A percentile compares a stretch with the other conserved stretches of the same genome.
phyloP scores from a whole-genome alignment of 768 basidiomycete genomes.

The Paxillus ammoniavirescens region DNA sequence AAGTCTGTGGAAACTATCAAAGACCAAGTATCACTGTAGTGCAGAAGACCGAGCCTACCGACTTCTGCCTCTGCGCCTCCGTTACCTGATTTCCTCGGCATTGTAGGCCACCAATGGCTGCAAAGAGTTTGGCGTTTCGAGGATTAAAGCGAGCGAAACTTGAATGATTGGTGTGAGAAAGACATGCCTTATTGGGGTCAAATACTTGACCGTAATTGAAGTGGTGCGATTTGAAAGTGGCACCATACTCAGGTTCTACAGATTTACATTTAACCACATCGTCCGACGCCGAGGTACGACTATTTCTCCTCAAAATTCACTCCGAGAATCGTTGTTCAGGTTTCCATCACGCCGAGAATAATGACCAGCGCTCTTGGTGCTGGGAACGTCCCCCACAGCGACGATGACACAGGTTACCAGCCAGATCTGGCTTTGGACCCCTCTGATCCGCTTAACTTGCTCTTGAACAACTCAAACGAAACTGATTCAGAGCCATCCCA shows the following conservation, averaged over 20 bases:
- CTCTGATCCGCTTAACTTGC: slow-evolving; percentile 57
- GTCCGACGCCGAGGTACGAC: not conserved
- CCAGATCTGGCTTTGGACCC: slow-evolving; percentile 51
- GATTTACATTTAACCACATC: not conserved
- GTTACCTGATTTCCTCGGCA: slow-evolving; percentile 16
- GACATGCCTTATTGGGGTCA: slow-evolving; percentile 14
- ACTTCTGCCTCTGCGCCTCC: slow-evolving; percentile 5
- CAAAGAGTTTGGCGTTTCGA: not conserved
- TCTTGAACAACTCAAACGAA: slow-evolving; percentile 46
- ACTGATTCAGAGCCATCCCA: slow-evolving; percentile 29
- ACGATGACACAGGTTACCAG: not conserved
- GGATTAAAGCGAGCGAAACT: not conserved
- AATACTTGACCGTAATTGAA: slow-evolving; percentile 10
- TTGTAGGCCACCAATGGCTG: not conserved
- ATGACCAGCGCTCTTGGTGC: slow-evolving; percentile 16
- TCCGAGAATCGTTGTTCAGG: not conserved
- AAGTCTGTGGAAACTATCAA: slow-evolving; percentile 47
- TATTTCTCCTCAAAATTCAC: not conserved
- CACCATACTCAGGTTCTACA: slow-evolving; percentile 12
- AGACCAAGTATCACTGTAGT: not conserved
- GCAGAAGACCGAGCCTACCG: slow-evolving; percentile 14
- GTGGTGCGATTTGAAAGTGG: slow-evolving; percentile 27
- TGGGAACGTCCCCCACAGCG: slow-evolving; percentile 1
- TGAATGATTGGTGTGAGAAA: slow-evolving; percentile 22
- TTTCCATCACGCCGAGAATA: slow-evolving; percentile 2